Percentiles rank a stretch among this genome's conserved stretches.
phyloP scores from a whole-genome alignment of 23 red algal genomes.

The Gracilaria domingensis region DNA sequence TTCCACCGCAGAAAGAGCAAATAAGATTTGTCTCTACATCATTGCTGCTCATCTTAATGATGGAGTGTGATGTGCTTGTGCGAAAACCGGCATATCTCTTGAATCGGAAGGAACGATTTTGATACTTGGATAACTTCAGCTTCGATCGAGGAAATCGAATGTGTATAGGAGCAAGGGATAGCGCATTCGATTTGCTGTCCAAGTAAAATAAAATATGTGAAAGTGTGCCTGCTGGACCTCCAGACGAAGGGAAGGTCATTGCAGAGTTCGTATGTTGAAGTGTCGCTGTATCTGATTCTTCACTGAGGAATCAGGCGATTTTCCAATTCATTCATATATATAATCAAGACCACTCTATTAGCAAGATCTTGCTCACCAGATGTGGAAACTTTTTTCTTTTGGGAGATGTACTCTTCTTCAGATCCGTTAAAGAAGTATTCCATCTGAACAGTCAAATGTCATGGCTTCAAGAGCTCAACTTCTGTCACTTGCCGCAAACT shows the following conservation, averaged over 20 bases:
- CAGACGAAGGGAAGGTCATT: background rate
- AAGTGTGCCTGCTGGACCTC: background rate
- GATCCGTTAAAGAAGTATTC: background rate
- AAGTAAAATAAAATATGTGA: background rate
- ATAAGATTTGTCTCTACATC: background rate
- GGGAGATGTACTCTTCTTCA: background rate
- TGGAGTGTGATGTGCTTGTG: background rate
- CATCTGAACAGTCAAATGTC: background rate
- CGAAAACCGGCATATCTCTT: background rate
- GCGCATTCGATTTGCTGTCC: background rate
- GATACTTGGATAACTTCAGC: background rate
- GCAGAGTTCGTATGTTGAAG: background rate
- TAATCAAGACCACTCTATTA: background rate
- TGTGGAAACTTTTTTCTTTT: background rate
- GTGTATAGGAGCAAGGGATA: background rate
- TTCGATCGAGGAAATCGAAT: constrained; percentile 14
- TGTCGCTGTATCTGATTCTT: background rate
- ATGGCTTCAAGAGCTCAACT: background rate
- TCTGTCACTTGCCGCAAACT: too few species aligned
- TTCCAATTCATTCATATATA: background rate
- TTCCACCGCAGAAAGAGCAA: constrained; percentile 8
- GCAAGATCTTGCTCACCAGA: too few species aligned
- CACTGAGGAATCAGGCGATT: background rate
- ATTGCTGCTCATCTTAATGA: too few species aligned
- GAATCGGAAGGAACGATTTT: background rate